A percentile compares a stretch with the other conserved stretches of the same genome.
Evolutionary conservation across 2,329 filamentous ascomycete species (phyloP).

Genomic region (Aspergillus terreus): DNA sequence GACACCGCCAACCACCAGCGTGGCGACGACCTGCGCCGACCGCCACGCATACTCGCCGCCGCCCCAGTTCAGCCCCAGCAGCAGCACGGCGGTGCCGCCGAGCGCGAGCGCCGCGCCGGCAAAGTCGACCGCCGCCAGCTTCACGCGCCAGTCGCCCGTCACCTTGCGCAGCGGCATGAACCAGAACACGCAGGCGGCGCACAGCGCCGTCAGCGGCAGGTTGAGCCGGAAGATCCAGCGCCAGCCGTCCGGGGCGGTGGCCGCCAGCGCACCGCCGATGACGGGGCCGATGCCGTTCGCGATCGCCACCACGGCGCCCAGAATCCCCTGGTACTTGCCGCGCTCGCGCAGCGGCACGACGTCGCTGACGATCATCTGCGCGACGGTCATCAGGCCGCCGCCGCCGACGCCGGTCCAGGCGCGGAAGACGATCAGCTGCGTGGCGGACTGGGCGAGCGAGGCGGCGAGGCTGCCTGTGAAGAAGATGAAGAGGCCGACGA

Average conservation of each 20-base stretch:
- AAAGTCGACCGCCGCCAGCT: constrained; percentile 52
- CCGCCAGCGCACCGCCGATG: constrained; percentile 51
- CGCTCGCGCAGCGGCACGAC: constrained; percentile 56
- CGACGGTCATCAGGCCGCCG: constrained; percentile 57
- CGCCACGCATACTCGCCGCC: constrained; percentile 57
- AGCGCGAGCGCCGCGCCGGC: constrained; percentile 47
- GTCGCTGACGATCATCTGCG: constrained; percentile 61
- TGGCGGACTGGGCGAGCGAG: constrained; percentile 53
- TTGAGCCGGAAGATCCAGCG: constrained; percentile 56
- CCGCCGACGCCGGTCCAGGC: constrained; percentile 58
- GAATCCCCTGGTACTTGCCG: constrained; percentile 58
- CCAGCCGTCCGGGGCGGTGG: constrained; percentile 45
- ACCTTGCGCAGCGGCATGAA: constrained; percentile 57
- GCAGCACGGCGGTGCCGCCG: constrained; percentile 42
- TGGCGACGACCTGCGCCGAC: constrained; percentile 52
- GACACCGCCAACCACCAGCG: constrained; percentile 49
- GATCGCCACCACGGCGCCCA: constrained; percentile 50
- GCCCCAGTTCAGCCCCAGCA: constrained; percentile 57
- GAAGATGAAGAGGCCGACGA: constrained; percentile 52
- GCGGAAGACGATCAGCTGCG: constrained; percentile 59
- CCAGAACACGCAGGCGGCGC: constrained; percentile 48
- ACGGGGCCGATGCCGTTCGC: constrained; percentile 55
- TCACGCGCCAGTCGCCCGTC: constrained; percentile 49
- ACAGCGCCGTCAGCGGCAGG: constrained; percentile 49
- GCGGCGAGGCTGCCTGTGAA: constrained; percentile 57